Conservation (phyloP, 2,329 filamentous ascomycete genomes). For the Lizonia empirigonia region DNA sequence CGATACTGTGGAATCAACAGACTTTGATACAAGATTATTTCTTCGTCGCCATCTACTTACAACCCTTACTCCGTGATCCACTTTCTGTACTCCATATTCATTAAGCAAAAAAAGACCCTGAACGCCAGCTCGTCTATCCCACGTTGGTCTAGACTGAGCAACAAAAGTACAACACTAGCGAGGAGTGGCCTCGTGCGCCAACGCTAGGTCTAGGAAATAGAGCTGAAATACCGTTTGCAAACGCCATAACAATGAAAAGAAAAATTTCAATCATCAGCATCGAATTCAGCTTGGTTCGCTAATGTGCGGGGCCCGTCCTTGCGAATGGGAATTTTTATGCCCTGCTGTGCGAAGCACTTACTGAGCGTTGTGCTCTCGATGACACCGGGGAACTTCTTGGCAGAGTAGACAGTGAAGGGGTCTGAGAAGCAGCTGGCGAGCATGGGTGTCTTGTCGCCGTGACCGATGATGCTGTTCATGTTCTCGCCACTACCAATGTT, state of each 20-base stretch:
- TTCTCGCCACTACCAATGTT: slow-evolving; percentile 70
- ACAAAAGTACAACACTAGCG: neutral
- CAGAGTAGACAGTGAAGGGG: slow-evolving; percentile 89
- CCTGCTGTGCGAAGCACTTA: slow-evolving; percentile 90
- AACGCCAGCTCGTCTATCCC: slow-evolving; percentile 1
- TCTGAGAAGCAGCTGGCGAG: slow-evolving; percentile 87
- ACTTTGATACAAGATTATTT: too few relatives aligned
- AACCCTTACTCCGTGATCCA: neutral
- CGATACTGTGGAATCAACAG: too few relatives aligned
- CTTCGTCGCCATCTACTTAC: slow-evolving; percentile 6
- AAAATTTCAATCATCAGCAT: slow-evolving; percentile 48
- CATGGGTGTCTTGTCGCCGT: slow-evolving; percentile 72
- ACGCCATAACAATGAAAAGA: neutral
- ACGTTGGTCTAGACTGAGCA: neutral
- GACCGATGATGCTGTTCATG: slow-evolving; percentile 68
- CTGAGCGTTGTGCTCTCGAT: slow-evolving; percentile 91
- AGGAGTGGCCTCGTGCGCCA: neutral
- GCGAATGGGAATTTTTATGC: slow-evolving; percentile 94
- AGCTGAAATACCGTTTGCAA: neutral
- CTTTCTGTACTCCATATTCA: neutral
- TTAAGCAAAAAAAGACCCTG: neutral
- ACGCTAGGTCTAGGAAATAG: neutral
- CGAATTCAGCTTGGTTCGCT: slow-evolving; percentile 53
- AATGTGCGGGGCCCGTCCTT: slow-evolving; percentile 72
- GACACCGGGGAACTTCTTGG: slow-evolving; percentile 97